Base-by-base conservation (phyloP, 2,329 filamentous ascomycete species). In the Mariannaea elegans region DNA sequence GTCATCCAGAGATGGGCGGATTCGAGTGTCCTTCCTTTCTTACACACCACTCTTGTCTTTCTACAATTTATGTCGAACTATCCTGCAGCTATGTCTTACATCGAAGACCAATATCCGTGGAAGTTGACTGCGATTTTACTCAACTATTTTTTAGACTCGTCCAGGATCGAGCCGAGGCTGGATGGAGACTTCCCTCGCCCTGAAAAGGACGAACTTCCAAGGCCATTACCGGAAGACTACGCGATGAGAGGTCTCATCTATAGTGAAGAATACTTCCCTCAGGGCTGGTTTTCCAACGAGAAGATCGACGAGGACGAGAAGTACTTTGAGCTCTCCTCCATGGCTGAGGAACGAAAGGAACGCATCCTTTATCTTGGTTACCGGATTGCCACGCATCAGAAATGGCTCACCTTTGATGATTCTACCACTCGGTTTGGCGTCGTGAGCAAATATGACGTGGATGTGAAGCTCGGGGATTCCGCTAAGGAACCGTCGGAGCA, bases 161-260 rank as follows among this genome's bases (percentile, higher is more conserved):
- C 65, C 29, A 67, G 70, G 8, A 73, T 67, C 14, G 55, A 73
- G 3, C 69, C 71, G 3, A 70, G 78, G 23, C 75, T 86, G 60
- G 75, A 77, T 29, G 76, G 69, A 1, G 68, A 75, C 0, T 87
- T 90, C 56, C 84, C 85, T 0, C 70, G 75, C 1, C 76, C 77
- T 2, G 78, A 78, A 2, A 77, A 77, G 36, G 74, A 79, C 27
- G 74, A 75, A 2, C 71, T 80, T 0, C 80, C 79, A 1, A 78
- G 82, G 1, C 89, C 90, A 0, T 72, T 93, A 0, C 88, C 89
- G 0, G 90, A 93, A 47, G 90, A 93, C 61, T 91, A 86, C 64
- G 81, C 84, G 0, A 81, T 92, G 55, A 81, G 88, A 1, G 90
- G 90, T 0, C 76, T 91, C 2, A 72, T 87, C 2, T 91, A 87